These are phyloP conservation scores for Penicillium herquei DNA, from an alignment of 495 filamentous ascomycete genomes.

Conservation along the genomic window DNA sequence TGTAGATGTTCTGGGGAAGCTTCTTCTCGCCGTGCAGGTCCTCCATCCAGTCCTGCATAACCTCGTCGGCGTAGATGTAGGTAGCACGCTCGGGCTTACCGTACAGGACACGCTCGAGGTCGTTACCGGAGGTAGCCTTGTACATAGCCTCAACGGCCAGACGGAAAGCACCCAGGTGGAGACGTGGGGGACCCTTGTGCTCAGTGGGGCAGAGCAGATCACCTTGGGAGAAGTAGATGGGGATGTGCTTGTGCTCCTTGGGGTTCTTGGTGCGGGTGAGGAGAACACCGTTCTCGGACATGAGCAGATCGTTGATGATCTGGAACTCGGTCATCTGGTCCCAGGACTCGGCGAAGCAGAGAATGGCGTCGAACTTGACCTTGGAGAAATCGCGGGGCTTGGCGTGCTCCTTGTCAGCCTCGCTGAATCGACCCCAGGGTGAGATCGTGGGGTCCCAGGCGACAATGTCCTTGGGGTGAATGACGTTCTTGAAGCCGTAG, in stretches of 20 bases:
- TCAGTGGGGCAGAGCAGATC: slow-evolving; percentile 74
- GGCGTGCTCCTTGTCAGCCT: slow-evolving; percentile 64
- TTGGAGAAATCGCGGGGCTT: slow-evolving; percentile 64
- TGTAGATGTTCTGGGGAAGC: slow-evolving; percentile 73
- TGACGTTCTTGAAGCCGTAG: slow-evolving; percentile 86
- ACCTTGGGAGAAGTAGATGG: slow-evolving; percentile 74
- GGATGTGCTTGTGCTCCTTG: slow-evolving; percentile 51
- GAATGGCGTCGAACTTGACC: slow-evolving; percentile 76
- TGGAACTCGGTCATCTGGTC: slow-evolving; percentile 83
- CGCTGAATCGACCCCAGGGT: slow-evolving; percentile 73
- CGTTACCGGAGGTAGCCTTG: slow-evolving; percentile 68
- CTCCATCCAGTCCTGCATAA: slow-evolving; percentile 74
- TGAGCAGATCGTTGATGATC: slow-evolving; percentile 78
- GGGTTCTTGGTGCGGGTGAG: slow-evolving; percentile 67
- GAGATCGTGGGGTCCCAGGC: slow-evolving; percentile 80
- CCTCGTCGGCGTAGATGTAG: slow-evolving; percentile 79
- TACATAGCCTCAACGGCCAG: slow-evolving; percentile 76
- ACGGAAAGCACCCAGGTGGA: slow-evolving; percentile 74
- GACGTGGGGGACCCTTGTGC: slow-evolving; percentile 66
- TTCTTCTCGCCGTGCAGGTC: slow-evolving; percentile 68
- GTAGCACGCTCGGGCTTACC: slow-evolving; percentile 79
- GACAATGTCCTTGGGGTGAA: slow-evolving; percentile 87
- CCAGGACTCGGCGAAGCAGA: slow-evolving; percentile 78
- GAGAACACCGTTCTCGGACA: slow-evolving; percentile 66
- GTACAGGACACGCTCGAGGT: slow-evolving; percentile 80